phyloP scores from a whole-genome alignment of 2,329 filamentous ascomycete genomes.

The Venturia carpophila region DNA sequence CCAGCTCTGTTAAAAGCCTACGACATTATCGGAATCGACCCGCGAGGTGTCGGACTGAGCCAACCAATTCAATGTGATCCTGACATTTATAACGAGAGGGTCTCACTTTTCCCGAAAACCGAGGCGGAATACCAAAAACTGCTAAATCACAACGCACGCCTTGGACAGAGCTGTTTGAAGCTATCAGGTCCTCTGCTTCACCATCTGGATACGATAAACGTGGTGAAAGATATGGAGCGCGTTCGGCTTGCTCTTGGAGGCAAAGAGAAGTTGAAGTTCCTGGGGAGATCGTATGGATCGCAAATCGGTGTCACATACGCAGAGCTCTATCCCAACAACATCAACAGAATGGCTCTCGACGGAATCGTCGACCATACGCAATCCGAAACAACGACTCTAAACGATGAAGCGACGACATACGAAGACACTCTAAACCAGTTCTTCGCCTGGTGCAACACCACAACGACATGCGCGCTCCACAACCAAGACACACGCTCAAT shows the following conservation, averaged over 20 bases:
- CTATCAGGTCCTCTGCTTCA: slow-evolving; percentile 35
- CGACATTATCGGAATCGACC: slow-evolving; percentile 40
- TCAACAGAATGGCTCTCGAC: slow-evolving; percentile 39
- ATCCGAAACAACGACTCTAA: slow-evolving; percentile 29
- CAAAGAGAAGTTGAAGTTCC: slow-evolving; percentile 31
- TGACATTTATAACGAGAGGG: slow-evolving; percentile 31
- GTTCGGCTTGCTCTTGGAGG: slow-evolving; percentile 31
- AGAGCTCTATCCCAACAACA: slow-evolving; percentile 37
- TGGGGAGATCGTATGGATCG: slow-evolving; percentile 41
- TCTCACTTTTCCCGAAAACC: slow-evolving; percentile 33
- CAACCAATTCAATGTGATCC: slow-evolving; percentile 34
- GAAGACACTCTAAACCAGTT: slow-evolving; percentile 32
- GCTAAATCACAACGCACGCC: slow-evolving; percentile 32
- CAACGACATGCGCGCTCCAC: slow-evolving; percentile 27
- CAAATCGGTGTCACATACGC: slow-evolving; percentile 40
- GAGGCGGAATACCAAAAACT: slow-evolving; percentile 33
- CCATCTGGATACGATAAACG: slow-evolving; percentile 37
- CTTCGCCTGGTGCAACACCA: slow-evolving; percentile 32
- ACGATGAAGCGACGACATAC: slow-evolving; percentile 33
- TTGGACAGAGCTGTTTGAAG: slow-evolving; percentile 35
- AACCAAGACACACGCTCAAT: slow-evolving; percentile 24
- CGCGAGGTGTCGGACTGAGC: slow-evolving; percentile 38
- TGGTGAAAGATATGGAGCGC: slow-evolving; percentile 32
- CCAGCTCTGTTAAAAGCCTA: slow-evolving; percentile 29
- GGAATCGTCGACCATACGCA: slow-evolving; percentile 38